phyloP scores from a whole-genome alignment of 352 stramenopile species.

The Phytophthora hybrid region DNA sequence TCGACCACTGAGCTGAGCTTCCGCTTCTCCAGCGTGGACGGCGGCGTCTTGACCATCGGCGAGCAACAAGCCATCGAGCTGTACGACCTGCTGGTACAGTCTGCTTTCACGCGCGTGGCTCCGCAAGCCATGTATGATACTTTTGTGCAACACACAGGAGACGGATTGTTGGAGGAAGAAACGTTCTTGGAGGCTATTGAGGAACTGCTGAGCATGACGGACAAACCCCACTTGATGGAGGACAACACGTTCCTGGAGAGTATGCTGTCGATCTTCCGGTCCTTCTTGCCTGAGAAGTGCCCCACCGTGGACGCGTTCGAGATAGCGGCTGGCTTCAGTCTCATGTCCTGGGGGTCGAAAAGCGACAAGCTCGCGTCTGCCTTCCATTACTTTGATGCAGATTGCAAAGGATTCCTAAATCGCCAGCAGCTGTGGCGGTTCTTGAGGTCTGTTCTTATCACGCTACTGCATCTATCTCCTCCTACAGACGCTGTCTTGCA shows the following conservation, averaged over 20 bases:
- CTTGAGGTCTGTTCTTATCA: constrained; percentile 82
- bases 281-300: constrained; percentile 73
- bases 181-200: constrained; percentile 85
- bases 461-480: constrained; percentile 76
- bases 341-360: constrained; percentile 87
- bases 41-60: constrained; percentile 62
- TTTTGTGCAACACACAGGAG: constrained; percentile 86
- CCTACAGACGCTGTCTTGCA: constrained; percentile 63
- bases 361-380: constrained; percentile 86
- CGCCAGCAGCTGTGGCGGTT: constrained; percentile 87
- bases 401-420: constrained; percentile 84
- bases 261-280: constrained; percentile 82
- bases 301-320: constrained; percentile 83
- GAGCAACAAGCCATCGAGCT: constrained; percentile 67
- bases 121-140: constrained; percentile 87
- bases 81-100: constrained; percentile 71
- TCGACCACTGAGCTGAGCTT: constrained; percentile 54
- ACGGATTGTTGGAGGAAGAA: constrained; percentile 84
- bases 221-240: constrained; percentile 75
- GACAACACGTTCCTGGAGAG: constrained; percentile 78
- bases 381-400: constrained; percentile 89
- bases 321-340: constrained; percentile 81
- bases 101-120: constrained; percentile 75
- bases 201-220: constrained; percentile 82
- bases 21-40: constrained; percentile 75